Base-by-base conservation (phyloP, 1,284 basidiomycete species). In the Pascua sp. region DNA sequence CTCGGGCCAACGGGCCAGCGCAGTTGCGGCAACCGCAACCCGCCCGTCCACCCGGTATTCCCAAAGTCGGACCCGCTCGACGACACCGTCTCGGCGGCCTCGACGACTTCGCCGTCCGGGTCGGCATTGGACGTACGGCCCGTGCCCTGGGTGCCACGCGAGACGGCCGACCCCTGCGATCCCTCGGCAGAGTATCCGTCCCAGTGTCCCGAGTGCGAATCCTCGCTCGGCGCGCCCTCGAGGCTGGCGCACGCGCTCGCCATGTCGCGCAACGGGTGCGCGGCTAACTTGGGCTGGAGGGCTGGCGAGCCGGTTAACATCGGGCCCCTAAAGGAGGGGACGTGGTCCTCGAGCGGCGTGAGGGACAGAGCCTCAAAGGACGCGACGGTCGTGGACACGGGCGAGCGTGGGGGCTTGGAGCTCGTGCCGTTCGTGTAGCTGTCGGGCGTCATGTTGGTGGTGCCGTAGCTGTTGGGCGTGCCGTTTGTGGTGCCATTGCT, bases 21-120 rank as follows among this genome's bases (percentile, higher is more conserved):
- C 32, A 49, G 16, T 5, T 36, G 53, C 3, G 54, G 54, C 37
- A 55, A 40, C 15, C 54, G 42, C 54, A 48, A 15, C 12, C 54
- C 53, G 36, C 47, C 48, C 8, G 43, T 47, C 54, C 54, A 55
- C 39, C 48, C 48, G 2, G 48, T 46, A 24, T 15, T 55, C n/a
- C 54, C 54, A 13, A 55, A 55, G 16, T 50, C 48, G 15, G 54
- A 50, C n/a, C 48, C 54, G 7, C 24, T 32, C 37, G 47, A 44
- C 17, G 48, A 41, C 17, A 49, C 38, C 1, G 8, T n/a, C 39
- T 55, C 53, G 9, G 42, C 48, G 46, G 15, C 32, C 39, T 18
- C 9, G 5, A 24, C 16, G 16, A 11, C 8, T 1, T 24, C 8
- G 44, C 41, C 16, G 46, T 47, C 41, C 15, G 36, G 11, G 46